A percentile compares a stretch with the other conserved stretches of the same genome.
Conservation (phyloP, 2,329 filamentous ascomycete genomes). For the Claviceps monticola region DNA sequence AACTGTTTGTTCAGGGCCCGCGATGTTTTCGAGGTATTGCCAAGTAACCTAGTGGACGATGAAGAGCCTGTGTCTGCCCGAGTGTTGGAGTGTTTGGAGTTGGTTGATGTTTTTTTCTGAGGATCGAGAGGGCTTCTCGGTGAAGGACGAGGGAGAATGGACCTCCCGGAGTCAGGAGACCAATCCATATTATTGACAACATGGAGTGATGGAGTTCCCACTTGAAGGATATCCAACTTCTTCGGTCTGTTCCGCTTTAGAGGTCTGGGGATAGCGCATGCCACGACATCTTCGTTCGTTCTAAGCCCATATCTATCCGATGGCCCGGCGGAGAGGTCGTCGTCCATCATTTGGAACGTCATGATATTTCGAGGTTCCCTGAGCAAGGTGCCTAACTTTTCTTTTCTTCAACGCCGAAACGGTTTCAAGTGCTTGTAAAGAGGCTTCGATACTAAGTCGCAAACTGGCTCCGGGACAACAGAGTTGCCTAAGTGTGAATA, state of each 20-base stretch:
- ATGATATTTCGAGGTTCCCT: slow-evolving; percentile 22
- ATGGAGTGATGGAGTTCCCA: slow-evolving; percentile 8
- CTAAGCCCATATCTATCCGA: slow-evolving; percentile 21
- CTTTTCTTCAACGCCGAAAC: slow-evolving; percentile 9
- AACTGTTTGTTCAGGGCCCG: background rate
- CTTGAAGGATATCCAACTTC: slow-evolving; percentile 9
- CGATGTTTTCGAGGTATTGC: slow-evolving; percentile 20
- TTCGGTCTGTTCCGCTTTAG: slow-evolving; percentile 11
- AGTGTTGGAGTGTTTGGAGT: slow-evolving; percentile 17
- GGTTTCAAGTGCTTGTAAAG: background rate
- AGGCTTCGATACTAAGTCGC: background rate
- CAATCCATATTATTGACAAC: slow-evolving; percentile 12
- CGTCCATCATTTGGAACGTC: slow-evolving; percentile 28
- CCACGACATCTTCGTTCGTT: slow-evolving; percentile 12
- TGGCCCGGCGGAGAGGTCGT: slow-evolving; percentile 26
- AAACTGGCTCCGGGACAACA: background rate
- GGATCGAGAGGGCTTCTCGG: slow-evolving; percentile 19
- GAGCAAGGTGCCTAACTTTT: slow-evolving; percentile 7
- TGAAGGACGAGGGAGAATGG: slow-evolving; percentile 13
- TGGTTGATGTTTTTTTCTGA: slow-evolving; percentile 24
- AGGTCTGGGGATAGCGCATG: slow-evolving; percentile 12
- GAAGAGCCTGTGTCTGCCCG: slow-evolving; percentile 20
- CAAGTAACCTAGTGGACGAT: slow-evolving; percentile 20
- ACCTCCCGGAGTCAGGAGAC: slow-evolving; percentile 10
- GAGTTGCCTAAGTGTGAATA: background rate